Evolutionary conservation across 495 filamentous ascomycete species (phyloP).

Genomic region (Annulohypoxylon nitens): DNA sequence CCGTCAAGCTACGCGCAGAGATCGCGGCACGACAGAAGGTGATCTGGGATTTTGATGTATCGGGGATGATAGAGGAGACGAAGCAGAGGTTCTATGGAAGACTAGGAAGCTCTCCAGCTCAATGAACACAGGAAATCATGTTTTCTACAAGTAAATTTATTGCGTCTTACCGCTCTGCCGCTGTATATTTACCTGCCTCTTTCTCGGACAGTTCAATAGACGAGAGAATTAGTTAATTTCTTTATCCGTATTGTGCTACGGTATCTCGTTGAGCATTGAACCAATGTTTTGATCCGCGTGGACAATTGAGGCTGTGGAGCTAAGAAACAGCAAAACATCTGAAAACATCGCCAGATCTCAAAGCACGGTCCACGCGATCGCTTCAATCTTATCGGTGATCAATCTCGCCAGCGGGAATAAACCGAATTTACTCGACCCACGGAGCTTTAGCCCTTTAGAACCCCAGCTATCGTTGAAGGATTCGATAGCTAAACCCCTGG

Average conservation of each 20-base stretch:
- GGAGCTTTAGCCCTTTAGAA: constrained; percentile 2
- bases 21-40: constrained; percentile 10
- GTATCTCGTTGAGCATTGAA: no score
- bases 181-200: not conserved
- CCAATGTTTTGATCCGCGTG: no score
- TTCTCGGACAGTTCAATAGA: no score
- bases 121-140: not conserved
- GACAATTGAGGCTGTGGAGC: no score
- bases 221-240: no score
- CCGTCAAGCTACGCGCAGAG: not conserved
- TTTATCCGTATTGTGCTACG: no score
- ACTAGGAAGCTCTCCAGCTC: not conserved
- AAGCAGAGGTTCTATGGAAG: not conserved
- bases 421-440: not conserved
- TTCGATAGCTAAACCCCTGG: not conserved
- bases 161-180: no score
- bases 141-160: not conserved
- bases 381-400: not conserved
- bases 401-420: not conserved
- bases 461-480: not conserved
- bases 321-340: no score
- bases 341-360: not conserved
- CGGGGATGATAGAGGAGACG: not conserved
- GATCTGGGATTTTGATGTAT: constrained; percentile 8
- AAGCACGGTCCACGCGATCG: not conserved